Base-by-base conservation (phyloP, 2,329 filamentous ascomycete species). In the Penicillium rolfsii region DNA sequence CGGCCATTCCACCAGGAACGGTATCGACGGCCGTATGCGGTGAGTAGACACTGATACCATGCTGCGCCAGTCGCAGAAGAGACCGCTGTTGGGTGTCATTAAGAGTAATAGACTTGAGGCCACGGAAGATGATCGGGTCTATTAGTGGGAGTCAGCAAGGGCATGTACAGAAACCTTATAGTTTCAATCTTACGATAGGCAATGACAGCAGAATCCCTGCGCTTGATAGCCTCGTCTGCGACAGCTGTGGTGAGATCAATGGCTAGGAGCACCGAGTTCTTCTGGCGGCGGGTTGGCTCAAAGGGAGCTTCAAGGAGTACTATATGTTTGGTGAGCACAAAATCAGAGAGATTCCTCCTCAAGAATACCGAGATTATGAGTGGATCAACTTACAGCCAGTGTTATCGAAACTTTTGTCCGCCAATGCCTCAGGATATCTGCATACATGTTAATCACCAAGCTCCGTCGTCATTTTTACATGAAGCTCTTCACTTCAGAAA, bases 121-220 rank as follows among this genome's bases (percentile, higher is more conserved):
- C 91, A 52, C 91, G 88, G 82, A 99, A 99, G 74, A 99, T 98
- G 74, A 98, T 95, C 24, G 95, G 95, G 78, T 99, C 91, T 96
- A 69, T 63, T 57, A 8, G 24, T 57, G 26, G 22, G 24, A 35
- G 5, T 55, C 36, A 55, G 6, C 16, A 30, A 16, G 14, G 36
- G 30, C 14, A 48, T 16, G 22, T 19, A 46, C 16, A 52, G 56
- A n/a, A 61, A 49, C 48, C 19, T 24, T 22, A 55, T 45, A 35
- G n/a, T 26, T 22, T 19, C 22, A 64, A 35, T 75, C 83, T 71
- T 79, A 96, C 92, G 95, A 76, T 99, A 99, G 71, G 92, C 90
- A 59, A 99, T 84, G 56, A 99, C 87, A 62, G 96, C 86, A 7
- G 89, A 91, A 63, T 87, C 91, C 41, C 87, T 85, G 61, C 89